Base-by-base conservation (phyloP, 2,329 filamentous ascomycete genomes). In the Stemphylium beticola region DNA sequence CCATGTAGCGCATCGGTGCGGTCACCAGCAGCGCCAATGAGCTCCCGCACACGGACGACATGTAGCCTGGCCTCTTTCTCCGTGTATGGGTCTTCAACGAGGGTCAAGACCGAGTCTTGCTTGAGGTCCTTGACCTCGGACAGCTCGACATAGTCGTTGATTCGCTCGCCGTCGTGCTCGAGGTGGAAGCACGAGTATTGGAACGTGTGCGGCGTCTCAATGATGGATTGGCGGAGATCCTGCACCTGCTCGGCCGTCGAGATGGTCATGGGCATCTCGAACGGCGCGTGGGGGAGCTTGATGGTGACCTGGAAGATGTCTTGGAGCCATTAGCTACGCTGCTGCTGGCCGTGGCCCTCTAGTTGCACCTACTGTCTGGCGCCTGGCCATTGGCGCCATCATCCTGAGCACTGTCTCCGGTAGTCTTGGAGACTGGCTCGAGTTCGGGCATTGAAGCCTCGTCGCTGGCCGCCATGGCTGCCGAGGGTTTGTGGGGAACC, bases 151-250 rank as follows among this genome's bases (percentile, higher is more conserved):
- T 95, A 98, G 77, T 99, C 95, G 76, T 98, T 98, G 83, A 99
- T 89, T 62, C 90, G 89, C 77, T 90, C 82, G 65, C 92, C 91
- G 55, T 91, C 88, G 79, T 93, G 88, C 79, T 98, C 93, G 68
- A 99, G 87, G 79, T 99, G 95, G 81, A 99, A 99, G 82, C 95
- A 99, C 48, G 95, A 96, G 81, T 97, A 97, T 77, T 96, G 92
- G 79, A 97, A 95, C 46, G 93, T 96, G 56, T 89, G 84, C 4
- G 95, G 95, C 44, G 92, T 84, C 78, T 99, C 95, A 78, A 97
- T 92, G 74, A 99, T 90, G 59, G 93, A 93, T 78, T 98, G 95
- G 64, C 95, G 91, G 67, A 99, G 88, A 81, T 99, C 95, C 78
- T 98, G 95, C 58, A 98, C 89, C 76, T 97, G 93, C 79, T 99